phyloP scores from a whole-genome alignment of 1,284 basidiomycete species.

The Boletus sp. region DNA sequence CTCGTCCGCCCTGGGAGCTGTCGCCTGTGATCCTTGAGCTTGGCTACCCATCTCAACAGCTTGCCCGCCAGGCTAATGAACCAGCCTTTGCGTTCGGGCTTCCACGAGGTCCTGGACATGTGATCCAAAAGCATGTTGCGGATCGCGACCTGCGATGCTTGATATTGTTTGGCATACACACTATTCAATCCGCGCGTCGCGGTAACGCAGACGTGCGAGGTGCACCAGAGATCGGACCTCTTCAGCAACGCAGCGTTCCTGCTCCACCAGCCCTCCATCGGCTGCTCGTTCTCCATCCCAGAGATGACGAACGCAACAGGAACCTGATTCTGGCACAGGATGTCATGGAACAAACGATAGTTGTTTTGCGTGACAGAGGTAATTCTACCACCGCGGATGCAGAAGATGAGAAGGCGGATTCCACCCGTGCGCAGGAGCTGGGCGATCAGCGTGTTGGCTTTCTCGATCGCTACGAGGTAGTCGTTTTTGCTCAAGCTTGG shows the following conservation, averaged over 20 bases:
- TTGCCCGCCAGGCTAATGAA: slow-evolving; percentile 24
- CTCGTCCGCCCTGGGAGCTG: not conserved
- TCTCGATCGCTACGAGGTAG: slow-evolving; percentile 21
- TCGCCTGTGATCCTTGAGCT: slow-evolving; percentile 6
- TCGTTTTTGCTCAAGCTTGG: slow-evolving; percentile 16
- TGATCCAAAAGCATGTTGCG: slow-evolving; percentile 19
- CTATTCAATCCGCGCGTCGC: slow-evolving; percentile 12
- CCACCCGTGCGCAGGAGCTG: slow-evolving; percentile 26
- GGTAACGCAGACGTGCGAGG: slow-evolving; percentile 25
- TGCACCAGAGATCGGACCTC: slow-evolving; percentile 13
- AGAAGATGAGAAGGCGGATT: slow-evolving; percentile 26
- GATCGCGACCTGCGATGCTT: slow-evolving; percentile 15
- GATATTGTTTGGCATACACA: slow-evolving; percentile 16
- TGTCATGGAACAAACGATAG: slow-evolving; percentile 26
- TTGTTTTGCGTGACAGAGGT: slow-evolving; percentile 20
- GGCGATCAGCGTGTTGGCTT: slow-evolving; percentile 22
- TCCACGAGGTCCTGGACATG: slow-evolving; percentile 20
- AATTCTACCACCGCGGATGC: slow-evolving; percentile 28
- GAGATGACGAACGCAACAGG: slow-evolving; percentile 28
- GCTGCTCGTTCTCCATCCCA: slow-evolving; percentile 22
- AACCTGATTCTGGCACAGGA: slow-evolving; percentile 25
- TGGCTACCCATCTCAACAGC: slow-evolving; percentile 20
- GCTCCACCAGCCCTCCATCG: slow-evolving; percentile 27
- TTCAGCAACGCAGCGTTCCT: slow-evolving; percentile 13
- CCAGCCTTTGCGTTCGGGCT: slow-evolving; percentile 17